Evolutionary conservation across 1,284 basidiomycete species (phyloP).

Genomic region (Tetrapyrgos nigripes): DNA sequence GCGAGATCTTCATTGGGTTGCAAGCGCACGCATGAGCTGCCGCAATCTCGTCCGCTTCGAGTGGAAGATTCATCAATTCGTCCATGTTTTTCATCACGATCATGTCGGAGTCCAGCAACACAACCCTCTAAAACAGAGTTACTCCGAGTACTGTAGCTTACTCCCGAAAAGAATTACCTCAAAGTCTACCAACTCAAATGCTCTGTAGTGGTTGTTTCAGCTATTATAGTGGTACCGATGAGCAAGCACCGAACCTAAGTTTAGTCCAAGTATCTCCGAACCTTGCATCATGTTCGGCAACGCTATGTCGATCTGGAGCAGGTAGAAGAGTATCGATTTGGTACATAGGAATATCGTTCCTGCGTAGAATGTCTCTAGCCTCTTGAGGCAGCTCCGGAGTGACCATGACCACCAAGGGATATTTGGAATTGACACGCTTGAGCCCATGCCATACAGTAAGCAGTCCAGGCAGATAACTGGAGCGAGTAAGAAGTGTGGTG

Average conservation of each 20-base stretch:
- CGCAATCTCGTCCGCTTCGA: slow-evolving; percentile 79
- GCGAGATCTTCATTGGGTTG: slow-evolving; percentile 84
- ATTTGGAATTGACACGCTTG: slow-evolving; percentile 65
- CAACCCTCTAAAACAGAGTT: slow-evolving; percentile 62
- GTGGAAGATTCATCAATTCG: slow-evolving; percentile 80
- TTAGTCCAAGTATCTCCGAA: slow-evolving; percentile 94
- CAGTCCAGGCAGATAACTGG: slow-evolving; percentile 75
- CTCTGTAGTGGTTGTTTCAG: slow-evolving; percentile 46
- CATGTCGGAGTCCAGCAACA: slow-evolving; percentile 59
- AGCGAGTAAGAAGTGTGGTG: slow-evolving; percentile 71
- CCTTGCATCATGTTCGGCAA: slow-evolving; percentile 63
- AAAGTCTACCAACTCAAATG: slow-evolving; percentile 78
- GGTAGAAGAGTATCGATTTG: slow-evolving; percentile 72
- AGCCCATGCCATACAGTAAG: slow-evolving; percentile 79
- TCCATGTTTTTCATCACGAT: slow-evolving; percentile 90
- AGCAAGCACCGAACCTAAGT: slow-evolving; percentile 58
- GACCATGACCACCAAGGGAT: slow-evolving; percentile 85
- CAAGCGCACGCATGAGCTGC: slow-evolving; percentile 92
- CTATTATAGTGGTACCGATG: background rate
- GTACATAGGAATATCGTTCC: slow-evolving; percentile 58
- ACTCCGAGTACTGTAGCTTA: background rate
- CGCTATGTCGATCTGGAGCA: slow-evolving; percentile 50
- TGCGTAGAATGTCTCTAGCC: slow-evolving; percentile 59
- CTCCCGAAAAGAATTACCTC: slow-evolving; percentile 55
- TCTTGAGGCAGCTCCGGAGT: slow-evolving; percentile 67